phyloP scores from a whole-genome alignment of 2,329 filamentous ascomycete genomes.

The Dactylellina cionopaga region DNA sequence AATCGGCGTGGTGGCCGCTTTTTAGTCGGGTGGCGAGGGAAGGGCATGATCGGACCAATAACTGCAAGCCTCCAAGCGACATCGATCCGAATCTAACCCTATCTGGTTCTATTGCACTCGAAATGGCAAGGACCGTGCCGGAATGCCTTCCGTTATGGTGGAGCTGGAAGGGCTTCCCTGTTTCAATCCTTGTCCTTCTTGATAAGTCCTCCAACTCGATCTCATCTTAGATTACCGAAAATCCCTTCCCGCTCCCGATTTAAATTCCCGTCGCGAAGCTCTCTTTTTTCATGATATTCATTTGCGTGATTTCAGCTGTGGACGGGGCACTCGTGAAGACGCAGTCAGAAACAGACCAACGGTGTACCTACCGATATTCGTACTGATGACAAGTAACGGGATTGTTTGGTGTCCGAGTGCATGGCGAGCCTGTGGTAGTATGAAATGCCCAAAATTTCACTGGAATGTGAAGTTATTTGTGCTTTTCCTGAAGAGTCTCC shows the following conservation, averaged over 20 bases:
- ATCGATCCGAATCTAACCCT: slow-evolving; percentile 41
- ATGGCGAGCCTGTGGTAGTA: not conserved
- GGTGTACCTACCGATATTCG: not conserved
- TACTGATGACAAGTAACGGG: slow-evolving; percentile 3
- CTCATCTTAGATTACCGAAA: slow-evolving; percentile 52
- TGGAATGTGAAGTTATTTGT: slow-evolving; percentile 47
- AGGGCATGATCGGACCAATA: slow-evolving; percentile 8
- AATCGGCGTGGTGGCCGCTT: too few relatives aligned
- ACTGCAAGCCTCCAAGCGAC: slow-evolving; percentile 31
- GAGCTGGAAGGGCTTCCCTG: slow-evolving; percentile 21
- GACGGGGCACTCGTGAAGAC: not conserved
- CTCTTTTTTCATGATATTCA: not conserved
- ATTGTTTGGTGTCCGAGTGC: too few relatives aligned
- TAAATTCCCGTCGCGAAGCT: slow-evolving; percentile 49
- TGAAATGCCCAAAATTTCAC: slow-evolving; percentile 25
- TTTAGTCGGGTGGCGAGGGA: slow-evolving; percentile 10
- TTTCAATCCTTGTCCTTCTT: slow-evolving; percentile 36
- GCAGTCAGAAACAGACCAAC: too few relatives aligned
- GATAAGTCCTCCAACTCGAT: slow-evolving; percentile 39
- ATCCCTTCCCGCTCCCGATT: slow-evolving; percentile 50
- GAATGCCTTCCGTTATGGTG: slow-evolving; percentile 39
- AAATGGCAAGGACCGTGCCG: slow-evolving; percentile 49
- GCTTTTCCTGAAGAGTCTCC: not conserved
- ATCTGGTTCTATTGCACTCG: slow-evolving; percentile 34
- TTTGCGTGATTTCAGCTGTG: not conserved